Base-by-base conservation (phyloP, 495 filamentous ascomycete species). In the Wilcoxina mikolae region DNA sequence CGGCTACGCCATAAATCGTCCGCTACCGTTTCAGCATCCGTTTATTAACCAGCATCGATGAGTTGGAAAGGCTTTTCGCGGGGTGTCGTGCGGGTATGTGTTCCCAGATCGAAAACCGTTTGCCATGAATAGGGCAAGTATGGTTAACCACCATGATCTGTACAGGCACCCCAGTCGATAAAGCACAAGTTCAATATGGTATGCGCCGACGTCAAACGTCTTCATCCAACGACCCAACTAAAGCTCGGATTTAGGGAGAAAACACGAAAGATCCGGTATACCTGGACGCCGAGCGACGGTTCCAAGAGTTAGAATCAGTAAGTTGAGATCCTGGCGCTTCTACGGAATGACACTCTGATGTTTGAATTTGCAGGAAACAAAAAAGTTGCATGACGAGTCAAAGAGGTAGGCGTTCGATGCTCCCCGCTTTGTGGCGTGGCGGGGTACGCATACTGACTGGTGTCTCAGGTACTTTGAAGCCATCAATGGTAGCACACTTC, bases 41-140 rank as follows among this genome's bases (percentile, higher is more conserved):
- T 35, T 35, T 35, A 15, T 35, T 35, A n/a, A n/a, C 23, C 48
- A 17, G 26, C 48, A 54, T 68, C 62, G 48, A 98, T 98, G 91
- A 95, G 90, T 79, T 88, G 94, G 73, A 90, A 89, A 72, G 91
- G 91, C 58, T 85, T 98, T 65, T 79, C 83, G 70, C 95, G 94
- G 74, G 84, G 85, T 70, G 73, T 94, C 64, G 75, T 79, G 47
- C 78, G 91, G 61, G 84, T 87, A 72, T 64, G 82, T 68, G 55
- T 41, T 52, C 60, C 54, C 54, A 17, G 3, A 3, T 20, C 11
- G 41, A 20, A 2, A 12, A 11, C 43, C 22, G 11, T 46, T 24
- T 49, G 58, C 51, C 55, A 41, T 18, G 9, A 17, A 5, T 7
- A 9, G 12, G 18, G 9, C 42, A 17, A 44, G 29, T 15, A 31